Base-by-base conservation (phyloP, 1,284 basidiomycete species). In the Salmacisia buchloeana region DNA sequence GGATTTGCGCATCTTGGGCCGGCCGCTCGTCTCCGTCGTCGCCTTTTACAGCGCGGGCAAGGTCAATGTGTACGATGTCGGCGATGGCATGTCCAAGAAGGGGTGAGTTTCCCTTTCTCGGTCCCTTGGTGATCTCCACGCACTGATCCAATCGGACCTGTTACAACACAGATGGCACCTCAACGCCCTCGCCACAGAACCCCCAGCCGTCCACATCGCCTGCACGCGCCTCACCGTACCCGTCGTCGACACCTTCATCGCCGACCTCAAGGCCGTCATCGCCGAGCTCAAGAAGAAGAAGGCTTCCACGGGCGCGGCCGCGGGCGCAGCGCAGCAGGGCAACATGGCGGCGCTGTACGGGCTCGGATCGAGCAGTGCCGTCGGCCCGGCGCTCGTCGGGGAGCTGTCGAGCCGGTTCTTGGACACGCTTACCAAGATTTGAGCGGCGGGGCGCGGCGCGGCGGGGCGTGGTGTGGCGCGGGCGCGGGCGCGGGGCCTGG, bases 201-300 rank as follows among this genome's bases (percentile, higher is more conserved):
- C 92, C 1, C 83, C 90, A 5, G 94, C 88, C 12, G 84, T 97
- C 52, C 96, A 98, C 81, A 91, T 98, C 71, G 94, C 94, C 31
- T 90, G 89, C 79, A 98, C 94, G 67, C 85, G 87, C 9, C 81
- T 94, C 69, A 94, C 90, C 49, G 84, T 93, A 12, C 83, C 87
- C 0, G 84, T 88, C 56, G 86, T 89, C 38, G 89, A 92, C 69
- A 85, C 84, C 46, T 89, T 93, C 70, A 84, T 98, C 63, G 83
- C 84, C 18, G 91, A 94, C 74, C 83, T 97, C 68, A 92, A 92
- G 81, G 86, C 86, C 45, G 83, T 86, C 1, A 86, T 94, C 34
- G 41, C 54, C 12, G 39, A 15, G 6, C 58, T 13, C 7, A 67
- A 68, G 23, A 59, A 49, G 2, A 65, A 63, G 2, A 64, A 68